A percentile compares a stretch with the other conserved stretches of the same genome.
These are phyloP conservation scores for Fusarium sp. DNA, from an alignment of 2,329 filamentous ascomycete genomes.

Conservation along the genomic window DNA sequence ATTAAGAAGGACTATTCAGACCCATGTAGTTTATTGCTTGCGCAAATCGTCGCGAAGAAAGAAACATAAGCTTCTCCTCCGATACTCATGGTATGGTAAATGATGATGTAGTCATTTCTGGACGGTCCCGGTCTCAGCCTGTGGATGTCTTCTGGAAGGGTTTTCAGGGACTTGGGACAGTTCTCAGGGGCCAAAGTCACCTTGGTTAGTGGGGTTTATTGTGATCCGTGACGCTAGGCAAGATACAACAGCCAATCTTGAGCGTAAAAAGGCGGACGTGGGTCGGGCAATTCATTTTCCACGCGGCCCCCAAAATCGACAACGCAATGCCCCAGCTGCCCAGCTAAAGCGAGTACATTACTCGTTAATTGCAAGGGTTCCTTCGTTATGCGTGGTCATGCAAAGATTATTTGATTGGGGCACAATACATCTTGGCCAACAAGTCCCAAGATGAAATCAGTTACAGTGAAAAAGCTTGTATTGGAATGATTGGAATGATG, in stretches of 20 bases:
- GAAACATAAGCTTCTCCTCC: background rate
- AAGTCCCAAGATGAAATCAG: background rate
- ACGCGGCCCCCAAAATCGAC: slow-evolving; percentile 17
- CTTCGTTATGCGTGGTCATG: slow-evolving; percentile 2
- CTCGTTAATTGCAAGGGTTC: background rate
- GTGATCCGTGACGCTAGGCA: slow-evolving; percentile 13
- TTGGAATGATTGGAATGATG: slow-evolving; percentile 30
- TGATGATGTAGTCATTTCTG: background rate
- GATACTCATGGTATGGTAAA: background rate
- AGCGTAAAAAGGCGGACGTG: slow-evolving; percentile 7
- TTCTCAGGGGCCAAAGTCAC: slow-evolving; percentile 24
- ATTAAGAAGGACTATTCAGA: background rate
- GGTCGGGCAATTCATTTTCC: slow-evolving; percentile 16
- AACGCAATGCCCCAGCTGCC: background rate
- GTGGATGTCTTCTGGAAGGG: slow-evolving; percentile 33
- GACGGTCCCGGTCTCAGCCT: background rate
- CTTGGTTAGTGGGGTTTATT: slow-evolving; percentile 13
- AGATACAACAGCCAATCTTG: slow-evolving; percentile 19
- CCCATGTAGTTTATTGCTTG: background rate
- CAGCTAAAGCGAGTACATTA: slow-evolving; percentile 13
- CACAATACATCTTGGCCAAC: background rate
- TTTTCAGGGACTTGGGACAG: slow-evolving; percentile 29
- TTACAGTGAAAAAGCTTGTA: background rate
- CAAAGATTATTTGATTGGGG: background rate
- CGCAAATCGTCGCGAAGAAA: background rate